These are phyloP conservation scores for Leishmania turanica DNA, from an alignment of 208 protist species.

Conservation along the genomic window DNA sequence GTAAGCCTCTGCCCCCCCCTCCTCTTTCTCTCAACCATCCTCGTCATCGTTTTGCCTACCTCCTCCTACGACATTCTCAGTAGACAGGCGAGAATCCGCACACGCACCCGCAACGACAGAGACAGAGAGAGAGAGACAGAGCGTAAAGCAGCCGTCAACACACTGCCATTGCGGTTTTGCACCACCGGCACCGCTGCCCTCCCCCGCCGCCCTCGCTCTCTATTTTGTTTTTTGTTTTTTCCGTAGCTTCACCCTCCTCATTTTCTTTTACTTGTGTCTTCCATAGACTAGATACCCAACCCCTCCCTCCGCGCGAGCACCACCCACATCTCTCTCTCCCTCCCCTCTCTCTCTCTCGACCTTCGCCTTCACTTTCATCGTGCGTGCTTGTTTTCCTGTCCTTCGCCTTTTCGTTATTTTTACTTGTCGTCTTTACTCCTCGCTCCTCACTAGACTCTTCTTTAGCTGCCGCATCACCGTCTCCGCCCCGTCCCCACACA, in stretches of 20 bases:
- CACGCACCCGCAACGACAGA: neutral
- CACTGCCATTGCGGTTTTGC: neutral
- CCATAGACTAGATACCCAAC: neutral
- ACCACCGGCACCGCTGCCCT: neutral
- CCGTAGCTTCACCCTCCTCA: neutral
- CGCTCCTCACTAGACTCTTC: neutral
- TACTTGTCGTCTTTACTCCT: neutral
- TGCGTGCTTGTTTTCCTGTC: neutral
- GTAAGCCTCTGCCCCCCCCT: neutral
- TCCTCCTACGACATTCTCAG: neutral
- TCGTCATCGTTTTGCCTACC: neutral
- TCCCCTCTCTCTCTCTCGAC: neutral
- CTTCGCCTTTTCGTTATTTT: neutral
- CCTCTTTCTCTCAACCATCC: neutral
- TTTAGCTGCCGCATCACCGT: neutral
- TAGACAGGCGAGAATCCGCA: neutral
- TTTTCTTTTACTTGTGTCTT: neutral
- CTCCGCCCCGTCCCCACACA: neutral
- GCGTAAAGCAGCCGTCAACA: too few species aligned
- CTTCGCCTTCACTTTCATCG: neutral
- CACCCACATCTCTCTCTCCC: neutral
- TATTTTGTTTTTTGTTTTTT: neutral
- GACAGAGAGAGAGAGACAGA: neutral
- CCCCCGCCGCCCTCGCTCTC: neutral
- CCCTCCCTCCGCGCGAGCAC: neutral